Evolutionary conservation across 495 filamentous ascomycete genomes (phyloP).

Genomic region (Baudoinia panamericana): DNA sequence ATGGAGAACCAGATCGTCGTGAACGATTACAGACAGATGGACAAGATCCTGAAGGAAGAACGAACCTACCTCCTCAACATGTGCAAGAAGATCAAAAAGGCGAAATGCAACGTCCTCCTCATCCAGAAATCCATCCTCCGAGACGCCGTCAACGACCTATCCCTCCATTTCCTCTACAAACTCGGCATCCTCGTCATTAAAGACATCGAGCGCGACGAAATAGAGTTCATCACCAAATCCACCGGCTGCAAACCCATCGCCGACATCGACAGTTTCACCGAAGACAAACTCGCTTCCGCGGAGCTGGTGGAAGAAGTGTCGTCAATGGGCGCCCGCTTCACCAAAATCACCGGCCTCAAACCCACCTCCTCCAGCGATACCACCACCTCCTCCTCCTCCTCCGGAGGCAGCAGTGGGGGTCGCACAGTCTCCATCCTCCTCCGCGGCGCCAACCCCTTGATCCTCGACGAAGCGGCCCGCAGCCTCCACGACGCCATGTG

Average conservation of each 20-base stretch:
- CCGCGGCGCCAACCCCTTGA: conserved; percentile 85
- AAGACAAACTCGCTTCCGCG: conserved; percentile 95
- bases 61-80: conserved; percentile 94
- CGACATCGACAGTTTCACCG: conserved; percentile 95
- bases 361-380: conserved; percentile 29
- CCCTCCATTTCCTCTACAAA: conserved; percentile 92
- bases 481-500: conserved; percentile 93
- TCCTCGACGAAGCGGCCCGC: conserved; percentile 93
- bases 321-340: conserved; percentile 71
- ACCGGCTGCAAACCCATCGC: conserved; percentile 98
- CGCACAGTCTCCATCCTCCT: conserved; percentile 89
- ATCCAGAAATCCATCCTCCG: conserved; percentile 98
- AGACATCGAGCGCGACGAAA: conserved; percentile 95
- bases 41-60: conserved; percentile 99
- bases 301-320: conserved; percentile 91
- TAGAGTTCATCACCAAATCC: conserved; percentile 95
- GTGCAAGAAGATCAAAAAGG: conserved; percentile 99
- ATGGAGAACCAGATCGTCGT: conserved; percentile 99
- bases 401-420: conserved; percentile 16
- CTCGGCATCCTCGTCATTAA: conserved; percentile 91
- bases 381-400: conserved; percentile 23
- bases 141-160: conserved; percentile 94
- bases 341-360: conserved; percentile 88
- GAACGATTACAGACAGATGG: conserved; percentile 99
- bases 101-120: conserved; percentile 95